These are phyloP conservation scores for Leishmania amazonensis DNA, from an alignment of 208 protist genomes.

Conservation along the genomic window DNA sequence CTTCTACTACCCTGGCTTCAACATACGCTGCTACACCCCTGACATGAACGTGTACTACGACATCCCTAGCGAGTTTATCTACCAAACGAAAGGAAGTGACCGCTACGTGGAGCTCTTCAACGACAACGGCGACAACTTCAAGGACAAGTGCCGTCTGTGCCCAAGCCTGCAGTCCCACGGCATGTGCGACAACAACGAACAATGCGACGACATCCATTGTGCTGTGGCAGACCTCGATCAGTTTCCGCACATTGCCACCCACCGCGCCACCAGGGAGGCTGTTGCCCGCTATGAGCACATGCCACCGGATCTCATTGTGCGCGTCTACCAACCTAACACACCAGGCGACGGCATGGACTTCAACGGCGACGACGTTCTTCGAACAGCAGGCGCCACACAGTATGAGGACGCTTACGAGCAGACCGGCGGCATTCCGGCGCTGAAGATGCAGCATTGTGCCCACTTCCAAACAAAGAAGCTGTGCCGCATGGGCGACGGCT, in stretches of 20 bases:
- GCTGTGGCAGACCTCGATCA: conserved; percentile 43
- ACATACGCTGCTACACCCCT: conserved; percentile 71
- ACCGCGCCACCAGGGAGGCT: conserved; percentile 53
- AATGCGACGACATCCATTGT: conserved; percentile 70
- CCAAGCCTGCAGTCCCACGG: conserved; percentile 35
- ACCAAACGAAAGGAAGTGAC: conserved; percentile 57
- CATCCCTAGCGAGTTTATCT: conserved; percentile 73
- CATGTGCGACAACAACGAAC: conserved; percentile 43
- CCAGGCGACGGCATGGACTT: conserved; percentile 46
- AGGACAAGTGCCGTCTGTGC: conserved; percentile 77
- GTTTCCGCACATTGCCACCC: conserved; percentile 58
- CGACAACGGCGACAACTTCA: conserved; percentile 81
- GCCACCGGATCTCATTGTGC: conserved; percentile 51
- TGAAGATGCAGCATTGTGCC: conserved; percentile 86
- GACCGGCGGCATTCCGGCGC: conserved; percentile 35
- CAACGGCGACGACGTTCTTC: conserved; percentile 62
- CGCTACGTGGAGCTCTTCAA: conserved; percentile 78
- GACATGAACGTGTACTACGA: conserved; percentile 72
- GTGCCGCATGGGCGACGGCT: conserved; percentile 78
- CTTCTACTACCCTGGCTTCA: conserved; percentile 63
- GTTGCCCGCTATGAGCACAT: conserved; percentile 62
- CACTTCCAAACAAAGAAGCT: conserved; percentile 82
- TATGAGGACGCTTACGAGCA: conserved; percentile 62
- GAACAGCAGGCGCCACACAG: conserved; percentile 66
- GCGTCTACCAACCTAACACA: conserved; percentile 80